Evolutionary conservation across 345 rosid genomes (phyloP).

Genomic region (Aquilaria malaccensis): DNA sequence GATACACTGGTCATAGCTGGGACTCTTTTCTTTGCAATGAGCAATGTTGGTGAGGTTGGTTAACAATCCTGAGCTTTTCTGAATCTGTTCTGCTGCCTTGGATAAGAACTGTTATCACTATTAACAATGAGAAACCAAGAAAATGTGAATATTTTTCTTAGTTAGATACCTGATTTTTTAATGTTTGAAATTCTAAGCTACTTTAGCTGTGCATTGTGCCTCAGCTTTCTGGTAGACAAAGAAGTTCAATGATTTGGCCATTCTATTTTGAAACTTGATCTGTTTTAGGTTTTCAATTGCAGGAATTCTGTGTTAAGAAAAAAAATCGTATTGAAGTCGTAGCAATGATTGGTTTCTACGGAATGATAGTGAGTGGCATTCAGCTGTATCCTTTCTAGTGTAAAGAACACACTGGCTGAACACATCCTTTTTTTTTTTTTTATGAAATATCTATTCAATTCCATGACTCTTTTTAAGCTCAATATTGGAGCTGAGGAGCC

Average conservation of each 20-base stretch:
- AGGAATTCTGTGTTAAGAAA: conserved; percentile 56
- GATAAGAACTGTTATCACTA: background rate
- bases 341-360: conserved; percentile 41
- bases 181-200: background rate
- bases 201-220: background rate
- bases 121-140: background rate
- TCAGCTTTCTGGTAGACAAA: background rate
- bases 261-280: background rate
- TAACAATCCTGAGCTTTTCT: background rate
- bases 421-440: too few species aligned
- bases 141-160: background rate
- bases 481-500: conserved; percentile 29
- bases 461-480: conserved; percentile 36
- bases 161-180: background rate
- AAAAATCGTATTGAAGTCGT: conserved; percentile 47
- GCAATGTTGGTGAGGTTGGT: conserved; percentile 56
- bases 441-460: background rate
- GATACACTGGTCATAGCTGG: conserved; percentile 40
- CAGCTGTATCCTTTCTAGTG: conserved; percentile 36
- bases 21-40: conserved; percentile 41
- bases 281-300: conserved; percentile 12
- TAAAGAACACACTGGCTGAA: background rate
- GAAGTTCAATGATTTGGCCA: background rate
- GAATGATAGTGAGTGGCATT: conserved; percentile 34
- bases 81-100: background rate